Evolutionary conservation across 257 asterid species (phyloP).

Genomic region (Leonotis leonurus): DNA sequence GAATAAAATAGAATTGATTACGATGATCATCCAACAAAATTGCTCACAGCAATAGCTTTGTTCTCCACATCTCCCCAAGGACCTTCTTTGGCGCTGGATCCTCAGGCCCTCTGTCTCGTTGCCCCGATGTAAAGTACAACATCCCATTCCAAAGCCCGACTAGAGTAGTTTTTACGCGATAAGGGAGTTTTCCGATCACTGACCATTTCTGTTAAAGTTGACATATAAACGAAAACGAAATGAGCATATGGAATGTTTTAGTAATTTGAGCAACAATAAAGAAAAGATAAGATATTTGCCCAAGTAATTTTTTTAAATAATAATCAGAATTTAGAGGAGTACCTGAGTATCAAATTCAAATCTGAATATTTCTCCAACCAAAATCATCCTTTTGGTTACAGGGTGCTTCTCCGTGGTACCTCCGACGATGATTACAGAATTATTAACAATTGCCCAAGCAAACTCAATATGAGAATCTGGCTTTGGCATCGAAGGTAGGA

Average conservation of each 20-base stretch:
- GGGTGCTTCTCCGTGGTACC: slow-evolving; percentile 98
- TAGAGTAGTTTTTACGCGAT: slow-evolving; percentile 80
- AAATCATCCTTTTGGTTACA: slow-evolving; percentile 69
- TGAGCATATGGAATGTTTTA: neutral
- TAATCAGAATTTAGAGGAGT: slow-evolving; percentile 11
- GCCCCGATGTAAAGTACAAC: slow-evolving; percentile 91
- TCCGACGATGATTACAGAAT: slow-evolving; percentile 67
- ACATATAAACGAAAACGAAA: slow-evolving; percentile 7
- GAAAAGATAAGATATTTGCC: no score
- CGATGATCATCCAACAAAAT: slow-evolving; percentile 12
- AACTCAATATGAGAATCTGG: slow-evolving; percentile 95
- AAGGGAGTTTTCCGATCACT: slow-evolving; percentile 85
- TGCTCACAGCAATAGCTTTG: slow-evolving; percentile 46
- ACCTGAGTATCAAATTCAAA: slow-evolving; percentile 69
- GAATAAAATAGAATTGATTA: slow-evolving; percentile 9
- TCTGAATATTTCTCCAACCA: slow-evolving; percentile 77
- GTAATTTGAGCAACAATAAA: no score
- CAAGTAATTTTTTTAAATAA: no score
- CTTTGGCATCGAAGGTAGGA: slow-evolving; percentile 83
- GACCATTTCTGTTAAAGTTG: slow-evolving; percentile 65
- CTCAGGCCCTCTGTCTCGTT: slow-evolving; percentile 77
- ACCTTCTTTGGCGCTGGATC: slow-evolving; percentile 87
- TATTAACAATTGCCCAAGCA: slow-evolving; percentile 77
- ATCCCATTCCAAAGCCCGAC: slow-evolving; percentile 92
- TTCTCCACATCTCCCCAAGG: slow-evolving; percentile 88